Conservation (phyloP, 768 basidiomycete species). For the Trametes coccinea region DNA sequence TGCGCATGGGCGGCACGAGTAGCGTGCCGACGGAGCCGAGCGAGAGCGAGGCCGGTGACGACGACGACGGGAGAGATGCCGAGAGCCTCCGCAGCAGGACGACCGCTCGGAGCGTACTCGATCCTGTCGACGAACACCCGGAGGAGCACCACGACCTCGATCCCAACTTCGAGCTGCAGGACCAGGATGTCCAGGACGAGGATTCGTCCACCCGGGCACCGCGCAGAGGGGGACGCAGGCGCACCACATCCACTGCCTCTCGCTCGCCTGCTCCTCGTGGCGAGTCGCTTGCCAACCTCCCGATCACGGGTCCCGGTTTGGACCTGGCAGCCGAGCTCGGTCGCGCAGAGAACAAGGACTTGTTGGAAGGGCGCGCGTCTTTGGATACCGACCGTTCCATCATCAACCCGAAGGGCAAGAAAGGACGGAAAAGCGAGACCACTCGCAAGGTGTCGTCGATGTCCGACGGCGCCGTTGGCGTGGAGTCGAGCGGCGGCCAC, state of each 20-base stretch:
- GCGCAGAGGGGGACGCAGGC: slow-evolving; percentile 19
- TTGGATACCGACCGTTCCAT: slow-evolving; percentile 52
- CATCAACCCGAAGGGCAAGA: slow-evolving; percentile 46
- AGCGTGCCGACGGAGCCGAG: slow-evolving; percentile 47
- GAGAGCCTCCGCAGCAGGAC: slow-evolving; percentile 57
- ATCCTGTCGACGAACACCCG: slow-evolving; percentile 49
- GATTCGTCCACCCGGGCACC: slow-evolving; percentile 10
- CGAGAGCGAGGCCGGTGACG: slow-evolving; percentile 30
- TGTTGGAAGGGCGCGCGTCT: slow-evolving; percentile 54
- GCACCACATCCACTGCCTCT: slow-evolving; percentile 33
- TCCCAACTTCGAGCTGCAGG: slow-evolving; percentile 34
- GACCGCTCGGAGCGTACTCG: slow-evolving; percentile 56
- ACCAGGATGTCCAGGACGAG: slow-evolving; percentile 4
- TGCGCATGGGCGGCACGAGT: slow-evolving; percentile 43
- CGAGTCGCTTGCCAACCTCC: slow-evolving; percentile 83
- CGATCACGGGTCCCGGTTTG: slow-evolving; percentile 85
- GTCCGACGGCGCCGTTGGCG: slow-evolving; percentile 41
- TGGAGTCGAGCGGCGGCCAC: slow-evolving; percentile 44
- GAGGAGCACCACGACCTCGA: slow-evolving; percentile 49
- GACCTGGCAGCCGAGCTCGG: slow-evolving; percentile 92
- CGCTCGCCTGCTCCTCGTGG: slow-evolving; percentile 57
- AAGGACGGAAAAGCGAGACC: slow-evolving; percentile 31
- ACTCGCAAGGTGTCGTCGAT: slow-evolving; percentile 33
- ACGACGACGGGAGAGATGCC: slow-evolving; percentile 33
- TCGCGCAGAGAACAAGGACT: slow-evolving; percentile 87